phyloP scores from a whole-genome alignment of 768 basidiomycete genomes.

The Aureoboletus auriporus region DNA sequence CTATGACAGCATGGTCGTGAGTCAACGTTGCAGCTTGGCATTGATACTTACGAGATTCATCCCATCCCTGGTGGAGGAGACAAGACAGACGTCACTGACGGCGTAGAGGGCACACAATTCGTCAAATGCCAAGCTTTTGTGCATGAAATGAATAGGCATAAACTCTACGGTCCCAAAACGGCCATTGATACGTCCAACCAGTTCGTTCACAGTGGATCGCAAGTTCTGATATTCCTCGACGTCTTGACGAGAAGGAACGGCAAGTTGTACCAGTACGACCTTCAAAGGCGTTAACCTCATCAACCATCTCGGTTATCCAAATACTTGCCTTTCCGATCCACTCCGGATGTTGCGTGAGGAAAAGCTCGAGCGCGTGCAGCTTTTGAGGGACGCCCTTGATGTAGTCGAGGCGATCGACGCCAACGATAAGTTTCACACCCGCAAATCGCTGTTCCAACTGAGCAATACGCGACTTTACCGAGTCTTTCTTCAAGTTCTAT shows the following conservation, averaged over 20 bases:
- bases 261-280: slow-evolving; percentile 95
- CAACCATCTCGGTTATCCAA: background rate
- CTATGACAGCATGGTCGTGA: slow-evolving; percentile 37
- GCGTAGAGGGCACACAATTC: slow-evolving; percentile 98
- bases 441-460: slow-evolving; percentile 87
- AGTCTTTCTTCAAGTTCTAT: slow-evolving; percentile 74
- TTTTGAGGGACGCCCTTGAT: slow-evolving; percentile 99
- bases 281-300: slow-evolving; percentile 24
- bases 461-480: slow-evolving; percentile 76
- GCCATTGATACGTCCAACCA: slow-evolving; percentile 97
- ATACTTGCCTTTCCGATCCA: slow-evolving; percentile 89
- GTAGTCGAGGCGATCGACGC: slow-evolving; percentile 97
- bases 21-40: slow-evolving; percentile 4
- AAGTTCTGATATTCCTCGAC: slow-evolving; percentile 99
- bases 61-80: slow-evolving; percentile 93
- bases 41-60: slow-evolving; percentile 85
- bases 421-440: slow-evolving; percentile 95
- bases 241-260: slow-evolving; percentile 95
- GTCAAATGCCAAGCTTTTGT: slow-evolving; percentile 89
- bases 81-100: slow-evolving; percentile 92
- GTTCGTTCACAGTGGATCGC: slow-evolving; percentile 92
- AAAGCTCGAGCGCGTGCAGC: slow-evolving; percentile 92
- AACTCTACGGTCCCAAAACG: slow-evolving; percentile 99
- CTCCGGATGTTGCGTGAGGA: slow-evolving; percentile 96
- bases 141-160: slow-evolving; percentile 99